A percentile compares a stretch with the other conserved stretches of the same genome.
Conservation (phyloP, 257 asterid species). For the Rauvolfia tetraphylla region DNA sequence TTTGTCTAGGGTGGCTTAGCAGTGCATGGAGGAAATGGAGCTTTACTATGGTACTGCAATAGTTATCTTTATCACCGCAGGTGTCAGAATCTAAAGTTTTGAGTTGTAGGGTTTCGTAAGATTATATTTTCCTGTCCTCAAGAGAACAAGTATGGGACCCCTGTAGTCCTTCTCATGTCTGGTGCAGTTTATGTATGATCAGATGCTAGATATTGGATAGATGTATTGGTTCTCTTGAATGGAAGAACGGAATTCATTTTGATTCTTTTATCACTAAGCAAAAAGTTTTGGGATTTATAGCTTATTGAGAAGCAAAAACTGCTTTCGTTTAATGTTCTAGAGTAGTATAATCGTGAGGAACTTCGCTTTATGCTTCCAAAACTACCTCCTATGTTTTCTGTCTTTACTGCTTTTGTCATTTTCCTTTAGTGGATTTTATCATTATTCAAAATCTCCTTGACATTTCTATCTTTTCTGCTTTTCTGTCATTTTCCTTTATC, state of each 20-base stretch:
- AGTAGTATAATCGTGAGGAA: background rate
- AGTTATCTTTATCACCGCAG: background rate
- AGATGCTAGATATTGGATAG: background rate
- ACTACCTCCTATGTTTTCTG: background rate
- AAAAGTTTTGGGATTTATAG: background rate
- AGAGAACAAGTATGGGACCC: background rate
- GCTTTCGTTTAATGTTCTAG: background rate
- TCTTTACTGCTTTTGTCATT: background rate
- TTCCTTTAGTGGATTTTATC: background rate
- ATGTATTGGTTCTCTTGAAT: background rate
- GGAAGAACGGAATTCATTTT: background rate
- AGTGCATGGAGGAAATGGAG: background rate
- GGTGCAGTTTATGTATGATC: background rate
- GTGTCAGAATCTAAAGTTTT: background rate
- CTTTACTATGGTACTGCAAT: background rate
- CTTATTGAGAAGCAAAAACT: background rate
- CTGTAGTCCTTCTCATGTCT: background rate
- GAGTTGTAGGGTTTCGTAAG: background rate
- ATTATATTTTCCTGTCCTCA: background rate
- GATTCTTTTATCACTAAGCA: background rate
- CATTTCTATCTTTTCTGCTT: too few species aligned
- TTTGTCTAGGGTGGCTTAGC: background rate
- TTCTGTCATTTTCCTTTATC: too few species aligned
- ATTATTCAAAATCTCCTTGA: too few species aligned
- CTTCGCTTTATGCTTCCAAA: background rate